These are phyloP conservation scores for Pseudodiploospora longispora DNA, from an alignment of 2,329 filamentous ascomycete genomes.

Conservation along the genomic window DNA sequence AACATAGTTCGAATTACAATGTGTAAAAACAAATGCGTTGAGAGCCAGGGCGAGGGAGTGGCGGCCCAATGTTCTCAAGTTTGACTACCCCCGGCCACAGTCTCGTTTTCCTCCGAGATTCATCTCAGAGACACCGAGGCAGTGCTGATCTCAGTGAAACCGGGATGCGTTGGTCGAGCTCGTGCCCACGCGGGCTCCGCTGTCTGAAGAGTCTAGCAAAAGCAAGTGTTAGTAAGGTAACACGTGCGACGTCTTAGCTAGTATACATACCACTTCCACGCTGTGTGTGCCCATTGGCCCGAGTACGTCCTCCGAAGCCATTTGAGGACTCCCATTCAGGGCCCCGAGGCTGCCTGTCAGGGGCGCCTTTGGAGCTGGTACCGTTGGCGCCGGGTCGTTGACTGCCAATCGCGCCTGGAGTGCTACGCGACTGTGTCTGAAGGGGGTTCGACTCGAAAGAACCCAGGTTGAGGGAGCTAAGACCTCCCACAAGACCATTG, in stretches of 20 bases:
- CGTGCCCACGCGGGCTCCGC: constrained; percentile 29
- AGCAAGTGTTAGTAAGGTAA: constrained; percentile 9
- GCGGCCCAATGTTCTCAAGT: no score
- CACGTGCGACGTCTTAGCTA: not conserved
- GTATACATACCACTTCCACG: constrained; percentile 50
- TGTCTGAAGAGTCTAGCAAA: constrained; percentile 34
- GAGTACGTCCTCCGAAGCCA: constrained; percentile 46
- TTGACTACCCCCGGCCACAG: no score
- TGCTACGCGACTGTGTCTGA: constrained; percentile 32
- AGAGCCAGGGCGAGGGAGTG: constrained; percentile 7
- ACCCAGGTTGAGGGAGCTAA: constrained; percentile 44
- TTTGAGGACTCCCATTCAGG: constrained; percentile 51
- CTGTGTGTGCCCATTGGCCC: constrained; percentile 53
- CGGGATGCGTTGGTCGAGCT: constrained; percentile 26
- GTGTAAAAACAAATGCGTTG: constrained; percentile 26
- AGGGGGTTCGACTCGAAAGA: constrained; percentile 38
- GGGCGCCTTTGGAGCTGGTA: constrained; percentile 35
- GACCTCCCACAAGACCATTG: constrained; percentile 36
- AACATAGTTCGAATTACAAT: constrained; percentile 28
- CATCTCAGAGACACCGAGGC: not conserved
- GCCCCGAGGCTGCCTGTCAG: constrained; percentile 56
- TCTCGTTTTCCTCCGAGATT: not conserved
- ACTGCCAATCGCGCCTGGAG: constrained; percentile 57
- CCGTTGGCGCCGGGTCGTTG: constrained; percentile 49
- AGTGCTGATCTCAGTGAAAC: constrained; percentile 23